Evolutionary conservation across 768 basidiomycete species (phyloP).

Genomic region (Trametes cubensis): DNA sequence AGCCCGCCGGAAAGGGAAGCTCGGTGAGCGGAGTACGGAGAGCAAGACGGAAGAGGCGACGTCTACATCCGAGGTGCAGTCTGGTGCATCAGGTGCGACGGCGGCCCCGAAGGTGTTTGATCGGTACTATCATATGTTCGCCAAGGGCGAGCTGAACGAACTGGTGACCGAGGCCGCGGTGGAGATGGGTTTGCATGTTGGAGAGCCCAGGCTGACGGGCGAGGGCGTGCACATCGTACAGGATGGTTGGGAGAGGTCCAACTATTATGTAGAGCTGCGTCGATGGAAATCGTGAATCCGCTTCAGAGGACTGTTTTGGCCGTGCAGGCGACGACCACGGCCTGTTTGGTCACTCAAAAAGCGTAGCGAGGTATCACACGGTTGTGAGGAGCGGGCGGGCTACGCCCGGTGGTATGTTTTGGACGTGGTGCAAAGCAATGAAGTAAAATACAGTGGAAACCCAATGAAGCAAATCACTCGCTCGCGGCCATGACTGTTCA

Average conservation of each 20-base stretch:
- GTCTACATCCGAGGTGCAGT: neutral
- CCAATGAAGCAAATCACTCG: slow-evolving; percentile 54
- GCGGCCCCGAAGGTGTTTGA: slow-evolving; percentile 58
- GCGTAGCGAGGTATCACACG: neutral
- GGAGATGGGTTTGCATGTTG: slow-evolving; percentile 57
- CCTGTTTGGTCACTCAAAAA: neutral
- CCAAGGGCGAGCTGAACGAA: slow-evolving; percentile 69
- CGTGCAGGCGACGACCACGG: neutral
- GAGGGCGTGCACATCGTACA: slow-evolving; percentile 67
- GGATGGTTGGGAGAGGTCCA: slow-evolving; percentile 86
- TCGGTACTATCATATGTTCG: slow-evolving; percentile 97
- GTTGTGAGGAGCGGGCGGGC: slow-evolving; percentile 3
- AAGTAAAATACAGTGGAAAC: slow-evolving; percentile 33
- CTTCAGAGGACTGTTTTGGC: neutral
- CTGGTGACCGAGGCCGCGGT: slow-evolving; percentile 67
- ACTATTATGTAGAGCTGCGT: slow-evolving; percentile 80
- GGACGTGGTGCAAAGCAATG: slow-evolving; percentile 21
- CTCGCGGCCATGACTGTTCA: slow-evolving; percentile 86
- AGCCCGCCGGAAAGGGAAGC: slow-evolving; percentile 16
- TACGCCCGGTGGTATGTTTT: slow-evolving; percentile 18
- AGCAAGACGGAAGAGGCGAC: neutral
- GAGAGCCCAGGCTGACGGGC: slow-evolving; percentile 30
- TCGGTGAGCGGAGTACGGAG: neutral
- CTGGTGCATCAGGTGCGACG: no score
- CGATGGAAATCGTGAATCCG: slow-evolving; percentile 51